phyloP scores from a whole-genome alignment of 306 rosid genomes.

The Gastrolobium villosum region DNA sequence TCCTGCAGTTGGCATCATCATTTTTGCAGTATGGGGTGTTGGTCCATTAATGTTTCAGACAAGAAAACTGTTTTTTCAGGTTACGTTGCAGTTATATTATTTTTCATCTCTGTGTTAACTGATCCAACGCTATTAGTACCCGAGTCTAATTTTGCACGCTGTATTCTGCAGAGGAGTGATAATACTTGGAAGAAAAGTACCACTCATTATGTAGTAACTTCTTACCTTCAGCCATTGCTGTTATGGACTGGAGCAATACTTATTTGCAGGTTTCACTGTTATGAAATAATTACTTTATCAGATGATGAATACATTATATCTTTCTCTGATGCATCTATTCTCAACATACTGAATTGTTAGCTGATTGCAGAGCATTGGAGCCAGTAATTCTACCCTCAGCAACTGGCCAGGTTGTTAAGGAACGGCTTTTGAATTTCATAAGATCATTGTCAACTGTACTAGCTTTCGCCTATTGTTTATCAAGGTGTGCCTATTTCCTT shows the following conservation, averaged over 20 bases:
- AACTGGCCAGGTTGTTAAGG: slow-evolving; percentile 82
- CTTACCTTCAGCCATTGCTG: slow-evolving; percentile 83
- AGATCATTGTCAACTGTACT: slow-evolving; percentile 90
- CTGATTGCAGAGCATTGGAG: slow-evolving; percentile 77
- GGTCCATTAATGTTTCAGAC: slow-evolving; percentile 71
- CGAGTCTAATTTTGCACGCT: slow-evolving; percentile 37
- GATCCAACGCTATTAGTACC: slow-evolving; percentile 21
- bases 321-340: not conserved
- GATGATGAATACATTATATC: slow-evolving; percentile 26
- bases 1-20: slow-evolving; percentile 71
- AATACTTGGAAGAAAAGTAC: slow-evolving; percentile 87
- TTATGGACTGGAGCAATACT: slow-evolving; percentile 89
- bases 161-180: slow-evolving; percentile 76
- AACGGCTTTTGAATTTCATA: slow-evolving; percentile 78
- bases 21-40: slow-evolving; percentile 90
- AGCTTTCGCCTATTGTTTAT: slow-evolving; percentile 90
- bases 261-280: slow-evolving; percentile 81
- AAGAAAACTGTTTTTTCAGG: slow-evolving; percentile 71
- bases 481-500: slow-evolving; percentile 70
- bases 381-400: slow-evolving; percentile 80
- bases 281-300: slow-evolving; percentile 37
- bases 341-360: slow-evolving; percentile 33
- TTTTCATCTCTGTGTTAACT: slow-evolving; percentile 42
- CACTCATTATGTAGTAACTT: slow-evolving; percentile 66
- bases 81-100: slow-evolving; percentile 42